These are phyloP conservation scores for Chaetomium cochliodes DNA, from an alignment of 495 filamentous ascomycete species.

Conservation along the genomic window DNA sequence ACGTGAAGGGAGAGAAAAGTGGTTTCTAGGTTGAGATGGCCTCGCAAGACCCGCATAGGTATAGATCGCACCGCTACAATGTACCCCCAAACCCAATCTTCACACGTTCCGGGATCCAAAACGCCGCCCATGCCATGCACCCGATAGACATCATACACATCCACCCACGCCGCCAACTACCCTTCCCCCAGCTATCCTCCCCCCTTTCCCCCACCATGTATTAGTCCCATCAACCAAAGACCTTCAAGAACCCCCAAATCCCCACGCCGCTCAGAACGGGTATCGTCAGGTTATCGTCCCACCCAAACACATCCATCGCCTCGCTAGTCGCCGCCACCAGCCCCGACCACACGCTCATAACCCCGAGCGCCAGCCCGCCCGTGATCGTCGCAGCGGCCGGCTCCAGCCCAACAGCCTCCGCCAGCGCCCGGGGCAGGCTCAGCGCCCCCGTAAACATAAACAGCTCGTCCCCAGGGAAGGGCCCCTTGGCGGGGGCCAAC, in stretches of 20 bases:
- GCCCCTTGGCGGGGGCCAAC: slow-evolving; percentile 66
- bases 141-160: slow-evolving; percentile 18
- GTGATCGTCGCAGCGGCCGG: slow-evolving; percentile 52
- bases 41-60: background rate
- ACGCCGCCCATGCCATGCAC: slow-evolving; percentile 27
- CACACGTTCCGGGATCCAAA: slow-evolving; percentile 13
- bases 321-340: slow-evolving; percentile 84
- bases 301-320: slow-evolving; percentile 83
- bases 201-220: no score
- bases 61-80: background rate
- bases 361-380: slow-evolving; percentile 72
- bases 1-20: background rate
- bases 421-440: slow-evolving; percentile 56
- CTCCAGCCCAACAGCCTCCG: slow-evolving; percentile 51
- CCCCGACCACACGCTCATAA: slow-evolving; percentile 85
- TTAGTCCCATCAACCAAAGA: slow-evolving; percentile 67
- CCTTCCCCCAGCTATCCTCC: no score
- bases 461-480: slow-evolving; percentile 63
- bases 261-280: slow-evolving; percentile 86
- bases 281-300: slow-evolving; percentile 98
- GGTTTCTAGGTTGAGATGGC: slow-evolving; percentile 10
- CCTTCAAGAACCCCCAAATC: slow-evolving; percentile 88
- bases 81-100: slow-evolving; percentile 12
- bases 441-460: slow-evolving; percentile 83
- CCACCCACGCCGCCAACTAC: background rate